These are phyloP conservation scores for Capsicum pubescens DNA, from an alignment of 257 asterid species.

Conservation along the genomic window DNA sequence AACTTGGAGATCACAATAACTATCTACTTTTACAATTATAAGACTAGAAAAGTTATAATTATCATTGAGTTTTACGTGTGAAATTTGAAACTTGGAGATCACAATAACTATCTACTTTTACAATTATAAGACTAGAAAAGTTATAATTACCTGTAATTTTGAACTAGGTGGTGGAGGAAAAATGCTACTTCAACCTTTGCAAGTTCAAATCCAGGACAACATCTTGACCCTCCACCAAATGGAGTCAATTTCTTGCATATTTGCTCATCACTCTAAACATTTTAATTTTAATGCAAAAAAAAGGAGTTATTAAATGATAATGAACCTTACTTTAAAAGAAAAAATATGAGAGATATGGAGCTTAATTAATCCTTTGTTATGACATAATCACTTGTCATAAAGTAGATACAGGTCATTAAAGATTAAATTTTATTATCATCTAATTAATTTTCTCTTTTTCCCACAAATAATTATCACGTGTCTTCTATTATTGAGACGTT, in stretches of 20 bases:
- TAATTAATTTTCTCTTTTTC: too few species aligned
- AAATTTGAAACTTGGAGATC: too few species aligned
- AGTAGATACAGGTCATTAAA: too few species aligned
- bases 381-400: too few species aligned
- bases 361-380: too few species aligned
- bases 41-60: not conserved
- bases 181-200: conserved; percentile 83
- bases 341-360: not conserved
- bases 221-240: conserved; percentile 84
- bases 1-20: too few species aligned
- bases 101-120: too few species aligned
- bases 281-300: not conserved
- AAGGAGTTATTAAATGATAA: not conserved
- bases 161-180: conserved; percentile 73
- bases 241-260: conserved; percentile 75
- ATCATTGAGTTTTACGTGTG: not conserved
- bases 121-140: not conserved
- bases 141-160: conserved; percentile 53
- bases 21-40: too few species aligned
- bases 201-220: conserved; percentile 83
- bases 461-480: too few species aligned
- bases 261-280: conserved; percentile 59
- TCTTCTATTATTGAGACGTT: too few species aligned
- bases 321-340: not conserved
- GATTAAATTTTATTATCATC: too few species aligned